These are phyloP conservation scores for Penicillium sp. DNA, from an alignment of 2,329 filamentous ascomycete species.

Conservation along the genomic window DNA sequence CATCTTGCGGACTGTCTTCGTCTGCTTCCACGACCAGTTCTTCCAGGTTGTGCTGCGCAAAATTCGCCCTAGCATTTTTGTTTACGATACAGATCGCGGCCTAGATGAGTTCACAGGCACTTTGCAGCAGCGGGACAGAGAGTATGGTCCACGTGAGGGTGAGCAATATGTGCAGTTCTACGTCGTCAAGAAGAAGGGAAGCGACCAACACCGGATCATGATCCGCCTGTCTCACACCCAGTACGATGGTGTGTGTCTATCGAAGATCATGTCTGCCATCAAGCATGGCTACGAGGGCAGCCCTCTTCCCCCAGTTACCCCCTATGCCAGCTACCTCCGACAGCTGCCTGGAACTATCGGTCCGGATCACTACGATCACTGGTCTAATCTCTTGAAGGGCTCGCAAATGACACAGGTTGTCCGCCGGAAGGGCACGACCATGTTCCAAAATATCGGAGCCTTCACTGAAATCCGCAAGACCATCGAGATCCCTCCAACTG, in stretches of 20 bases:
- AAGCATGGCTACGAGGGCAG: slow-evolving; percentile 53
- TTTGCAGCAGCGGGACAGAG: slow-evolving; percentile 57
- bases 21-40: slow-evolving; percentile 52
- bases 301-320: slow-evolving; percentile 39
- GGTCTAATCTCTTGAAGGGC: slow-evolving; percentile 58
- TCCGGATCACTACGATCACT: slow-evolving; percentile 58
- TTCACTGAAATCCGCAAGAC: slow-evolving; percentile 38
- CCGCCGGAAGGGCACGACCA: slow-evolving; percentile 32
- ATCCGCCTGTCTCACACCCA: slow-evolving; percentile 68
- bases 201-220: slow-evolving; percentile 49
- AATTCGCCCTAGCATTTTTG: slow-evolving; percentile 52
- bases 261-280: slow-evolving; percentile 61
- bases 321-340: slow-evolving; percentile 50
- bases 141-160: slow-evolving; percentile 57
- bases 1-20: slow-evolving; percentile 66
- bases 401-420: slow-evolving; percentile 52
- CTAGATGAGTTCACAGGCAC: slow-evolving; percentile 54
- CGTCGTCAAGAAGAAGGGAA: slow-evolving; percentile 46
- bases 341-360: slow-evolving; percentile 40
- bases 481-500: slow-evolving; percentile 46
- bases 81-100: slow-evolving; percentile 54
- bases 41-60: slow-evolving; percentile 60
- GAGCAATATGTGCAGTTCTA: slow-evolving; percentile 63
- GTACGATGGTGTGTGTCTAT: slow-evolving; percentile 68
- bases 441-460: slow-evolving; percentile 36